Evolutionary conservation across 2,329 filamentous ascomycete species (phyloP), one percentile per base, ranked within the genome.

Genomic region (Aspergillus neotritici): DNA sequence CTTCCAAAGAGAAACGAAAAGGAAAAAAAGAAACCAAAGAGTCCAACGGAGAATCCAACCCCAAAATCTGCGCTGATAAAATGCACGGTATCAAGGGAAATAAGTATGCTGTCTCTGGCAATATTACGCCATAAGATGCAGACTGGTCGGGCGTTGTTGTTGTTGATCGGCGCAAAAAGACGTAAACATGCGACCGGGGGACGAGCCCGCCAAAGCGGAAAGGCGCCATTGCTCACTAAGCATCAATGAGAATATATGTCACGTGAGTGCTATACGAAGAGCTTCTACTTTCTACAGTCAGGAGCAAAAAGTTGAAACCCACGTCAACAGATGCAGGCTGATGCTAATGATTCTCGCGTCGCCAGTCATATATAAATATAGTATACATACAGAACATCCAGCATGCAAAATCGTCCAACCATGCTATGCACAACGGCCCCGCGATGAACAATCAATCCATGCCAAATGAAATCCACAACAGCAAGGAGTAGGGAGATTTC

Each of bases 401-500:
- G 51, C 58, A 54, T 60, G 55, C 50, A 55, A 55, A 57, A 56
- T 52, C 49, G 36, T 49, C 50, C 46, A 52, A 51, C 53, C 50
- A 57, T 56, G 58, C 56, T 61, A 60, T 64, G 57, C 55, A 57
- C 21, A 25, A 25, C 42, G 55, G 47, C 51, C 51, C 58, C 53
- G 44, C 49, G 44, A 55, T 43, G 55, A 50, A 50, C 17, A 51
- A 55, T 44, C 47, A 46, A 25, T 25, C 47, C 54, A 49, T 52
- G 43, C 39, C 40, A 51, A 44, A 52, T 47, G 33, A 49, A 53
- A 41, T 44, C 45, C 42, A 52, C 43, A 50, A 43, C 37, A 40
- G 21, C 44, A 41, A 36, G 53, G 63, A 66, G 64, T 61, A 64
- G 62, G 62, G 63, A 66, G 61, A 60, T 57, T 62, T 61, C 54